These are phyloP conservation scores for Penicillium simplicissimum DNA, from an alignment of 495 filamentous ascomycete genomes.

Conservation along the genomic window DNA sequence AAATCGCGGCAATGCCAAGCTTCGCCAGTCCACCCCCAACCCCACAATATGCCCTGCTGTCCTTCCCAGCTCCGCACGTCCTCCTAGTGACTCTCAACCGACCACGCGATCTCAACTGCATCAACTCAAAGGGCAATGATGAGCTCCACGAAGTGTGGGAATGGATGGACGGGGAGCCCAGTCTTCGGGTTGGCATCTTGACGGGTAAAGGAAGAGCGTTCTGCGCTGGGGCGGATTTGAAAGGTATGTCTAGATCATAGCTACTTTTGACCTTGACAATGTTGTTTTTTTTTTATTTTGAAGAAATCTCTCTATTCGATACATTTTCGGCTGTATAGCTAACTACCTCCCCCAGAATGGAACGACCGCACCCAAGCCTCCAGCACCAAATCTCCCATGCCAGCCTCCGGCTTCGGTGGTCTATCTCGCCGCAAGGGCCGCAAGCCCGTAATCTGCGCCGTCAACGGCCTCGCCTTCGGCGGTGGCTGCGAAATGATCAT, in stretches of 20 bases:
- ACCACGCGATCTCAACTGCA: constrained; percentile 50
- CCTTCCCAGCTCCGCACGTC: constrained; percentile 49
- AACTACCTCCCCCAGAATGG: constrained; percentile 38
- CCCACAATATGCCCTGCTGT: constrained; percentile 38
- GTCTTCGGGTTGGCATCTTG: constrained; percentile 54
- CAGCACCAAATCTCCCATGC: constrained; percentile 18
- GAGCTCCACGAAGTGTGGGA: constrained; percentile 55
- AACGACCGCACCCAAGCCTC: constrained; percentile 24
- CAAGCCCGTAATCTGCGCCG: constrained; percentile 70
- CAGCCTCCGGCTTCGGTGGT: constrained; percentile 40
- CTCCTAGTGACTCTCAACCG: constrained; percentile 52
- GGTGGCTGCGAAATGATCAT: constrained; percentile 74
- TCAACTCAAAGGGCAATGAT: constrained; percentile 50
- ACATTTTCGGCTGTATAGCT: background rate
- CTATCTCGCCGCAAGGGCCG: constrained; percentile 49
- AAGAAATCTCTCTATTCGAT: background rate
- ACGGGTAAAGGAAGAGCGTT: constrained; percentile 59
- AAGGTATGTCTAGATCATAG: constrained; percentile 33
- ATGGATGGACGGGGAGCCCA: constrained; percentile 59
- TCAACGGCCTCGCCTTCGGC: constrained; percentile 73
- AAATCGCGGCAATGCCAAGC: constrained; percentile 17
- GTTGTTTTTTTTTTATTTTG: no score
- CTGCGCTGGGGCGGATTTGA: constrained; percentile 61
- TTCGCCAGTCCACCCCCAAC: constrained; percentile 42
- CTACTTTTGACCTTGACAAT: background rate